Conservation (phyloP, 192 early-diverging fungal genomes). For the Jimgerdemannia lactiflua region DNA sequence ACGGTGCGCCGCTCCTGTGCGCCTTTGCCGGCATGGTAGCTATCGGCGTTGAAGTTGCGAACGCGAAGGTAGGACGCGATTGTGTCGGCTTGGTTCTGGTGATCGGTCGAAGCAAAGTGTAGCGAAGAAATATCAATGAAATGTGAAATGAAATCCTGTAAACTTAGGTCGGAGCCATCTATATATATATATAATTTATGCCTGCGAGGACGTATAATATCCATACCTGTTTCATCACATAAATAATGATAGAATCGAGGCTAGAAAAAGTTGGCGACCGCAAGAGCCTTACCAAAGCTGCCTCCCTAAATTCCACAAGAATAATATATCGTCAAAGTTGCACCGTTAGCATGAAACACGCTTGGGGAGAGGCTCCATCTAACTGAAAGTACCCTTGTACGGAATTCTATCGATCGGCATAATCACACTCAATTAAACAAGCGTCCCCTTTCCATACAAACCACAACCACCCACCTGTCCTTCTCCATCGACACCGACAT, state of each 20-base stretch:
- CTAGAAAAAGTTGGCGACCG: slow-evolving; percentile 43
- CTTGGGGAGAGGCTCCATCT: too few relatives aligned
- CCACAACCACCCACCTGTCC: slow-evolving; percentile 9
- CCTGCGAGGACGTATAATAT: neutral
- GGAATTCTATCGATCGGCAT: too few relatives aligned
- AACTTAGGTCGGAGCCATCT: neutral
- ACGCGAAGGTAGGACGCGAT: slow-evolving; percentile 66
- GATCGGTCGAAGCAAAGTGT: neutral
- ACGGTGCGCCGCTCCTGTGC: slow-evolving; percentile 54
- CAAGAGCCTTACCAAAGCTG: slow-evolving; percentile 51
- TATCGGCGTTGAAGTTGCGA: slow-evolving; percentile 62
- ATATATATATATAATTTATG: neutral
- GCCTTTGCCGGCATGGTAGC: slow-evolving; percentile 76
- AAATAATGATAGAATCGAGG: slow-evolving; percentile 66
- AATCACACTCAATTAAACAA: too few relatives aligned
- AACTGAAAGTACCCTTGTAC: too few relatives aligned
- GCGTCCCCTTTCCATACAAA: neutral
- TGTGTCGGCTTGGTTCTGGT: slow-evolving; percentile 52
- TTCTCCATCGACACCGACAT: slow-evolving; percentile 50
- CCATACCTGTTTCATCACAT: slow-evolving; percentile 51
- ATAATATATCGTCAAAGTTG: neutral
- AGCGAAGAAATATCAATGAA: neutral
- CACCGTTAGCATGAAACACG: too few relatives aligned
- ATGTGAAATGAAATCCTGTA: neutral
- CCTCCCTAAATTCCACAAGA: slow-evolving; percentile 33